Conservation (phyloP, 1,284 basidiomycete species). For the Phellinidium pouzarii region DNA sequence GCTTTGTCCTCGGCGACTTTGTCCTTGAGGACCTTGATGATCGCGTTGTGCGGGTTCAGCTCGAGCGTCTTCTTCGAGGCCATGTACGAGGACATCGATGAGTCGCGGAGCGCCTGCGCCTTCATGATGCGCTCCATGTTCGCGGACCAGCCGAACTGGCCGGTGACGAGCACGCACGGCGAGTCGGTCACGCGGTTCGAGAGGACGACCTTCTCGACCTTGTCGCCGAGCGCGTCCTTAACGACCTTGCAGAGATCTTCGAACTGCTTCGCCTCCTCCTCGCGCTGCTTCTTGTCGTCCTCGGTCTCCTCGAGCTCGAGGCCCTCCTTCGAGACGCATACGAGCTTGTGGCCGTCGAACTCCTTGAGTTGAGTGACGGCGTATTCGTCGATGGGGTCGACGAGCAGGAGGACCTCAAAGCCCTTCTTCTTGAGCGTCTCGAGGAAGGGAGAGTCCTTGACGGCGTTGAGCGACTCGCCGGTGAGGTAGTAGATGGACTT, state of each 20-base stretch:
- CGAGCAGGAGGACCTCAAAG: slow-evolving; percentile 96
- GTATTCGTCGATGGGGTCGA: slow-evolving; percentile 98
- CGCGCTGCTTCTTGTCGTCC: slow-evolving; percentile 91
- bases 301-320: slow-evolving; percentile 99
- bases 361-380: slow-evolving; percentile 98
- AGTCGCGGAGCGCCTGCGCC: slow-evolving; percentile 97
- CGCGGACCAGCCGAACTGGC: slow-evolving; percentile 98
- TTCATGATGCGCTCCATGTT: slow-evolving; percentile 99
- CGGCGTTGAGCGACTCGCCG: slow-evolving; percentile 90
- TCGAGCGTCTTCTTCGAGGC: slow-evolving; percentile 98
- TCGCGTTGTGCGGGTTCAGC: slow-evolving; percentile 91
- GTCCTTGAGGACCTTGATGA: slow-evolving; percentile 93
- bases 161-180: slow-evolving; percentile 95
- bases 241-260: slow-evolving; percentile 89
- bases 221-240: slow-evolving; percentile 98
- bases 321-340: slow-evolving; percentile 98
- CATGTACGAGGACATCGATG: slow-evolving; percentile 99
- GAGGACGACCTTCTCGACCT: slow-evolving; percentile 98
- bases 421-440: slow-evolving; percentile 99
- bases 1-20: slow-evolving; percentile 97
- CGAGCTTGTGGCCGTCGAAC: slow-evolving; percentile 97
- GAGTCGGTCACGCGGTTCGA: slow-evolving; percentile 98
- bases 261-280: slow-evolving; percentile 83
- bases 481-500: slow-evolving; percentile 99
- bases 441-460: slow-evolving; percentile 96